A percentile compares a stretch with the other conserved stretches of the same genome.
phyloP scores from a whole-genome alignment of 2,329 filamentous ascomycete species.

The Curvularia lunata region DNA sequence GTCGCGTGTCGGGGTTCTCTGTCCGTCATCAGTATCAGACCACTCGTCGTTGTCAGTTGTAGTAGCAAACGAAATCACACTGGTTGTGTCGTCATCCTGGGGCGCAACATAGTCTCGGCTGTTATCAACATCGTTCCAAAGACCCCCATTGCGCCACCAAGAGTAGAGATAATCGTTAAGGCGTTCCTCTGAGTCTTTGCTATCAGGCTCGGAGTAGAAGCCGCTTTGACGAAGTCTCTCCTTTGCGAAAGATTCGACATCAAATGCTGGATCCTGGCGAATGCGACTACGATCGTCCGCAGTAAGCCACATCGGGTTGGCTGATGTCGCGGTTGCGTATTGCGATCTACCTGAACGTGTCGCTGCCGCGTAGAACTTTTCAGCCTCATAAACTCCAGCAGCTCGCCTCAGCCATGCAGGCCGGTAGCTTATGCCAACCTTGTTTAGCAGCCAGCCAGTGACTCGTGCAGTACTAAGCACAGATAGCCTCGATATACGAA shows the following conservation, averaged over 20 bases:
- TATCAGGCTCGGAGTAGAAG: conserved; percentile 30
- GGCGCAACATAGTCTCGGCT: conserved; percentile 77
- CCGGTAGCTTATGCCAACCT: conserved; percentile 65
- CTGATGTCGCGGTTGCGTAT: conserved; percentile 13
- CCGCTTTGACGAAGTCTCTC: conserved; percentile 59
- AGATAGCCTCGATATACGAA: conserved; percentile 73
- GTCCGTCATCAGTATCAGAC: conserved; percentile 55
- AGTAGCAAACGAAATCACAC: conserved; percentile 72
- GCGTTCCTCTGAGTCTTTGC: conserved; percentile 62
- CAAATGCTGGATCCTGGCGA: conserved; percentile 56
- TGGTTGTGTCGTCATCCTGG: conserved; percentile 77
- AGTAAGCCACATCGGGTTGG: conserved; percentile 31
- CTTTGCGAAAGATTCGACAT: conserved; percentile 82
- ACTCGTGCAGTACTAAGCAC: conserved; percentile 64
- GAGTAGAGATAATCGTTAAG: conserved; percentile 78
- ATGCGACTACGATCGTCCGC: conserved; percentile 33
- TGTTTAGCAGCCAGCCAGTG: conserved; percentile 61
- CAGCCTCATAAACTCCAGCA: conserved; percentile 50
- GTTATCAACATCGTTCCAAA: conserved; percentile 81
- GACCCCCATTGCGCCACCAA: conserved; percentile 84
- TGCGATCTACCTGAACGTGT: conserved; percentile 6
- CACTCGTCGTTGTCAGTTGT: conserved; percentile 53
- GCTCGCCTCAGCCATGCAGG: conserved; percentile 69
- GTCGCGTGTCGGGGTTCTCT: conserved; percentile 75
- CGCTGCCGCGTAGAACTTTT: conserved; percentile 24